Evolutionary conservation across 1,139 yeast genomes (phyloP).

Genomic region (Saccharomyces hybrid): DNA sequence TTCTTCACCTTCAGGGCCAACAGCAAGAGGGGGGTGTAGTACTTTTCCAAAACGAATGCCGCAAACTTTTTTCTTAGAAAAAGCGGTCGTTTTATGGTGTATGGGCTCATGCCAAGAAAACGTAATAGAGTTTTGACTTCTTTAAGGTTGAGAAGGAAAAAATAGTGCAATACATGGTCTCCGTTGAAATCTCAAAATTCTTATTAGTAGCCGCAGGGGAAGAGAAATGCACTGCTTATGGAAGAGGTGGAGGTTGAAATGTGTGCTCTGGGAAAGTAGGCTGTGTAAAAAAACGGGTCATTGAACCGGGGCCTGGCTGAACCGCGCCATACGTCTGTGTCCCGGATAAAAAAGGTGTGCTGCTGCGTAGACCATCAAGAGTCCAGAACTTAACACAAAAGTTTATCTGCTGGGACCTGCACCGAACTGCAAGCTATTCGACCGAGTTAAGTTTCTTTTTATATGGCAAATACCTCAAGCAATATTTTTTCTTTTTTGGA

Average conservation of each 20-base stretch:
- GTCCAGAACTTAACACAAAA: background rate
- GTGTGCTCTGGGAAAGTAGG: background rate
- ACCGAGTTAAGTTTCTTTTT: background rate
- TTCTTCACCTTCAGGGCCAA: background rate
- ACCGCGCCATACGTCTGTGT: background rate
- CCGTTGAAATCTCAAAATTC: too few relatives aligned
- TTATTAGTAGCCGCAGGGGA: background rate
- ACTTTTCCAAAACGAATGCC: background rate
- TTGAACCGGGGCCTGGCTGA: background rate
- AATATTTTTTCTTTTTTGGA: too few relatives aligned
- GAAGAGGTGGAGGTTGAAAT: too few relatives aligned
- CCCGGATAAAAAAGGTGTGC: background rate
- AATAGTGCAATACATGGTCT: too few relatives aligned
- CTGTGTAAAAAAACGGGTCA: background rate
- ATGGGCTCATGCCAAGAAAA: background rate
- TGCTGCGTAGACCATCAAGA: background rate
- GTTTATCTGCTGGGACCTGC: background rate
- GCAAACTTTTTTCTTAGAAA: background rate
- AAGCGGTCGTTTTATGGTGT: background rate
- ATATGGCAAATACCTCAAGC: background rate
- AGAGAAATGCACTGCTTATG: background rate
- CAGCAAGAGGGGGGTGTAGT: background rate
- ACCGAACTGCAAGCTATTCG: background rate
- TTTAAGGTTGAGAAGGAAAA: background rate
- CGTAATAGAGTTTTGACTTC: background rate